These are phyloP conservation scores for Wallacemonas rigidus DNA, from an alignment of 208 protist genomes.

Conservation along the genomic window DNA sequence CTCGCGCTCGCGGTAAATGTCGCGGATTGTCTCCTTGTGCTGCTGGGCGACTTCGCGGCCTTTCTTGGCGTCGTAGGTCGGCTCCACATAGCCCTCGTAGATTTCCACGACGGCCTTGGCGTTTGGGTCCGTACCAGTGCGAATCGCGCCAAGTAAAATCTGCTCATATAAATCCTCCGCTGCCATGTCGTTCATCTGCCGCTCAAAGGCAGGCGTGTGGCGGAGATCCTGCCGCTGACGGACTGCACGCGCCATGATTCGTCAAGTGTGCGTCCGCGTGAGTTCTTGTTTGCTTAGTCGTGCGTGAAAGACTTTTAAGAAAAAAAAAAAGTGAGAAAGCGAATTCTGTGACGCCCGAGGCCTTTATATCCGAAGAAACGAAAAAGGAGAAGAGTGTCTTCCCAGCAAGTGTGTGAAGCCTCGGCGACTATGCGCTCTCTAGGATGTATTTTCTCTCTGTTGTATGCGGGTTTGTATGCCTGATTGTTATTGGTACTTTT, in stretches of 20 bases:
- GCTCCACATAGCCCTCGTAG: conserved; percentile 74
- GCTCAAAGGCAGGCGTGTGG: conserved; percentile 53
- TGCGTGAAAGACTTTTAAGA: conserved; percentile 2
- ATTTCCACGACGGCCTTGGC: conserved; percentile 48
- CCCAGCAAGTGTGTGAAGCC: too few relatives aligned
- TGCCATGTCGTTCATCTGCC: conserved; percentile 73
- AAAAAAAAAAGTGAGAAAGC: not conserved
- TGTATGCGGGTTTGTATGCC: too few relatives aligned
- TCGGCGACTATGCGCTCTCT: too few relatives aligned
- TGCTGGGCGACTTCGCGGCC: conserved; percentile 39
- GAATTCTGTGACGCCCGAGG: too few relatives aligned
- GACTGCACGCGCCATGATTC: conserved; percentile 14
- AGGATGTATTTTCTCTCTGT: too few relatives aligned
- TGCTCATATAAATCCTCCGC: conserved; percentile 84
- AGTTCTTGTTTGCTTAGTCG: not conserved
- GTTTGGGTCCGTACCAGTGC: conserved; percentile 71
- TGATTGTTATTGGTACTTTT: conserved; percentile 1
- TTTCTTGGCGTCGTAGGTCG: conserved; percentile 51
- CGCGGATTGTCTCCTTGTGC: conserved; percentile 35
- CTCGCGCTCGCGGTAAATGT: conserved; percentile 64
- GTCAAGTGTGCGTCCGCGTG: not conserved
- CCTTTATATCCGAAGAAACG: not conserved
- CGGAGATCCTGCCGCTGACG: conserved; percentile 78
- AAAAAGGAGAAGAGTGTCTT: conserved; percentile 5
- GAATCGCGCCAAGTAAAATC: conserved; percentile 69